Base-by-base conservation (phyloP, 2,329 filamentous ascomycete species). In the Arachnomyces sp. region DNA sequence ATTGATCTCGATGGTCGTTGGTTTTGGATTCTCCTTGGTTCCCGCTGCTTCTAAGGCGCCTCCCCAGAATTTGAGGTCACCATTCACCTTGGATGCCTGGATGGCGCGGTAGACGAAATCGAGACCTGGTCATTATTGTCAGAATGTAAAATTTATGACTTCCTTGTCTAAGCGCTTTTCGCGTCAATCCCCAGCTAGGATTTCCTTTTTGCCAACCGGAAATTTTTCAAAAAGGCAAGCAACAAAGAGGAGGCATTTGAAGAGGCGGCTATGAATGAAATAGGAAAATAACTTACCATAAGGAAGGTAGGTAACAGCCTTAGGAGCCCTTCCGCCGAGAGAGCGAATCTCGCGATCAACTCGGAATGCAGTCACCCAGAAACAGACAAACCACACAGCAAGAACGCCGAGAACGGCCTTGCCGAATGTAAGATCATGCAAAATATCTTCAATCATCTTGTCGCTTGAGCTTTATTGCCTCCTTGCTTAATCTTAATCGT, bases 61-160 rank as follows among this genome's bases (percentile, higher is more conserved):
- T 6, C 65, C 49, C 82, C 84, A 93, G 44, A 75, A 67, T 34
- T 80, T 71, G 21, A 82, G 65, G 44, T 80, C 80, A 34, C 68
- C 61, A 54, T 87, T 65, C 0, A 62, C 55, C 36, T 69, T 59
- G 6, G 73, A 72, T 34, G 74, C 65, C 21, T 61, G 60, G 33
- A 86, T 53, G n/a, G 74, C 72, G n/a, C 62, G 56, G 51, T 66
- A 69, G 25, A 88, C 63, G 44, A 86, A 68, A 48, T 85, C 82
- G 31, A 89, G 48, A 34, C 81, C 84, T 82, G 44, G 9, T n/a
- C 11, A 25, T 25, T 25, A 5, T 9, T 25, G 31, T 9, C n/a
- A 40, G 31, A 7, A 8, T 13, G 12, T 11, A 34, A 18, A 25
- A 11, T 14, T 9, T 5, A 28, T 17, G 31, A 28, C 25, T 7